phyloP scores from a whole-genome alignment of 139 green algal genomes.

The Chlorella sp. region DNA sequence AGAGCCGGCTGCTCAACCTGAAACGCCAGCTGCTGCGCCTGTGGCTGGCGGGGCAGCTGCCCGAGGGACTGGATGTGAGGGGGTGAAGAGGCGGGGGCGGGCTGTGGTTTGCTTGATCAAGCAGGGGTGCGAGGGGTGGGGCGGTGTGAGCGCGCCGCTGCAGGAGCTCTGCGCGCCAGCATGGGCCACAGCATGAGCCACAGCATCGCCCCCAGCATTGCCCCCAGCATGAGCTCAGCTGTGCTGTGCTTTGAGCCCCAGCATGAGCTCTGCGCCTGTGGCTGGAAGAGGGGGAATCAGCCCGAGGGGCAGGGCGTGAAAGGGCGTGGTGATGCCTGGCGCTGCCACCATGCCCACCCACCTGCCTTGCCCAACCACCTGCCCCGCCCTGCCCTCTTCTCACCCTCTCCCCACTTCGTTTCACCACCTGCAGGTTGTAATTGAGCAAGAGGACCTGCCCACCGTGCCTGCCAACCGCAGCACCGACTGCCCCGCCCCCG shows the following conservation, averaged over 20 bases:
- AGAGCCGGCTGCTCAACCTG: slow-evolving; percentile 2
- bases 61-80: slow-evolving; percentile 28
- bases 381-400: not conserved
- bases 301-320: slow-evolving; percentile 24
- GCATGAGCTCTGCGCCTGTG: too few species aligned
- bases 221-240: too few species aligned
- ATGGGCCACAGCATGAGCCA: too few species aligned
- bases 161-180: too few species aligned
- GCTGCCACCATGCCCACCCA: not conserved
- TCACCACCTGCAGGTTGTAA: not conserved
- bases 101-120: too few species aligned
- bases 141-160: too few species aligned
- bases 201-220: too few species aligned
- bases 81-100: too few species aligned
- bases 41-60: not conserved
- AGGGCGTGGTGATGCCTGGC: too few species aligned
- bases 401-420: not conserved
- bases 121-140: too few species aligned
- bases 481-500: not conserved
- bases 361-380: not conserved
- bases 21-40: slow-evolving; percentile 24
- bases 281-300: not conserved
- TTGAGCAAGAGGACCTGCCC: slow-evolving; percentile 13
- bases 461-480: not conserved
- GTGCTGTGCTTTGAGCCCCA: too few species aligned